Evolutionary conservation across 108 stramenopile species (phyloP).

Genomic region (Fragilariopsis cylindrus): DNA sequence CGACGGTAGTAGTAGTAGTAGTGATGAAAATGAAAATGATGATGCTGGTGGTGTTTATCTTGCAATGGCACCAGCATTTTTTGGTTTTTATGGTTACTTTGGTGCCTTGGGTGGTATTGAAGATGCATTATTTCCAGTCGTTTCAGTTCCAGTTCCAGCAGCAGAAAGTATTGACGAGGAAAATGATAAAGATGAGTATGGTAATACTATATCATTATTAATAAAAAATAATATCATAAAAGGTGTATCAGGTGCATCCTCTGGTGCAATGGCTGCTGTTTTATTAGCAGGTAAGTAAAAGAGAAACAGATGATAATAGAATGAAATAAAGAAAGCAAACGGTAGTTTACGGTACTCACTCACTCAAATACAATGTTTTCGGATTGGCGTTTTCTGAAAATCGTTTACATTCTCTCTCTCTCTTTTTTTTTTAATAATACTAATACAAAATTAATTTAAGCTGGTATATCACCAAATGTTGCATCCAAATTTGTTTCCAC

Average conservation of each 20-base stretch:
- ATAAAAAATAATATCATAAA: slow-evolving; percentile 18
- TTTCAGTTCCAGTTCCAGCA: neutral
- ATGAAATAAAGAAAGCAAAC: too few species aligned
- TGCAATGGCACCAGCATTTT: slow-evolving; percentile 80
- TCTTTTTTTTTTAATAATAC: too few species aligned
- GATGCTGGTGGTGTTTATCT: slow-evolving; percentile 63
- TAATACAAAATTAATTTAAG: neutral
- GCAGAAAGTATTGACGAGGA: too few species aligned
- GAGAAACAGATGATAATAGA: too few species aligned
- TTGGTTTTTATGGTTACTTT: slow-evolving; percentile 84
- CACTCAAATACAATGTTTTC: too few species aligned
- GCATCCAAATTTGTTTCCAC: slow-evolving; percentile 56
- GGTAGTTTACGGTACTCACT: too few species aligned
- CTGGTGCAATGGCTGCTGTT: slow-evolving; percentile 85
- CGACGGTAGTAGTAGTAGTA: neutral
- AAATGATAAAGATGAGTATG: neutral
- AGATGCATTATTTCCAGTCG: slow-evolving; percentile 34
- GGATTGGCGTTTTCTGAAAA: too few species aligned
- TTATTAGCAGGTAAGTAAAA: slow-evolving; percentile 39
- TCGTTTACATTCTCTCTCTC: too few species aligned
- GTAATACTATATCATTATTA: neutral
- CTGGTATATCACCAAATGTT: slow-evolving; percentile 55
- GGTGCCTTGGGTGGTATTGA: slow-evolving; percentile 65
- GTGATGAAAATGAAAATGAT: neutral
- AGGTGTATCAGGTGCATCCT: slow-evolving; percentile 74